These are phyloP conservation scores for Coemansia linderi DNA, from an alignment of 371 early-diverging fungal species.

Conservation along the genomic window DNA sequence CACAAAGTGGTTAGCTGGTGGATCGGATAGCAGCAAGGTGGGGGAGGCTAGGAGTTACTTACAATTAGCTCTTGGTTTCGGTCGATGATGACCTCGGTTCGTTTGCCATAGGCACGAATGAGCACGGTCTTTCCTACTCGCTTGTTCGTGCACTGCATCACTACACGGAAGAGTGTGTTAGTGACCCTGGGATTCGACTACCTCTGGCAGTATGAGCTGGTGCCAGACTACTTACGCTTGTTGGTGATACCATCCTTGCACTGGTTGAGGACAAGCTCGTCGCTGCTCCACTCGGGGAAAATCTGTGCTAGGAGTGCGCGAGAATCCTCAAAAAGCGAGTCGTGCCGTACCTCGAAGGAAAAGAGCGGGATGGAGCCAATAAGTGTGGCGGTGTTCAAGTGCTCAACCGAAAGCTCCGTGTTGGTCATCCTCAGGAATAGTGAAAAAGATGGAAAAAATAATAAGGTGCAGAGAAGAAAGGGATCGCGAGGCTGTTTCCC, in stretches of 20 bases:
- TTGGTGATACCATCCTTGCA: constrained; percentile 95
- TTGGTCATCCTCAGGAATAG: constrained; percentile 26
- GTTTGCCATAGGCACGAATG: constrained; percentile 86
- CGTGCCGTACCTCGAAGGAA: constrained; percentile 59
- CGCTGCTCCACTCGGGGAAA: constrained; percentile 72
- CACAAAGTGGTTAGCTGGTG: background rate
- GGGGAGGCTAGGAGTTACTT: constrained; percentile 46
- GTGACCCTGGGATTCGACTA: background rate
- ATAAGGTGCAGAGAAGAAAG: background rate
- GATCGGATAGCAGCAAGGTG: background rate
- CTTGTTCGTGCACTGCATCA: constrained; percentile 74
- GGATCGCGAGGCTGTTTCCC: background rate
- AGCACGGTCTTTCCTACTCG: constrained; percentile 68
- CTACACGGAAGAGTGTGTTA: constrained; percentile 47
- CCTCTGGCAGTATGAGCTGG: background rate
- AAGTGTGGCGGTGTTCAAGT: constrained; percentile 27
- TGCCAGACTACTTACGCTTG: constrained; percentile 62
- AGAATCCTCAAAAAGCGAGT: constrained; percentile 68
- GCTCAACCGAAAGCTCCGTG: constrained; percentile 10
- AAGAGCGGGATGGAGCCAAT: constrained; percentile 59
- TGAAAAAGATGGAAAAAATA: background rate
- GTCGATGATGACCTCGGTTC: constrained; percentile 86
- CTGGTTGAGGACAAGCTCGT: constrained; percentile 66
- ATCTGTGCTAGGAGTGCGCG: constrained; percentile 60
- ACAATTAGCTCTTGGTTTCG: constrained; percentile 85